These are phyloP conservation scores for Scheffersomyces ergatensis DNA, from an alignment of 805 yeast species.

Conservation along the genomic window DNA sequence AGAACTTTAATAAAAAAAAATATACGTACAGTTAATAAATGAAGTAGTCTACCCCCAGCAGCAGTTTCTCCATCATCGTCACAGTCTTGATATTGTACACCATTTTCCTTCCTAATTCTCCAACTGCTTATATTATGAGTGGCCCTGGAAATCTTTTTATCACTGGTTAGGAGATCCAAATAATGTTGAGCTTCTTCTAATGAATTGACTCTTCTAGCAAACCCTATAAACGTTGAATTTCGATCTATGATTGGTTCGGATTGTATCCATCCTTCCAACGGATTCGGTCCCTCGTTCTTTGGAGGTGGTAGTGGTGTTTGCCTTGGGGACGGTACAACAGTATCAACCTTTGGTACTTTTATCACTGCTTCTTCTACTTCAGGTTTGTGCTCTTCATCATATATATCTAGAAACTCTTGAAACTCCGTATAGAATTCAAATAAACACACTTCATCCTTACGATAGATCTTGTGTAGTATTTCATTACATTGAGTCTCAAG, in stretches of 20 bases:
- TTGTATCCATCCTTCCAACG: constrained; percentile 68
- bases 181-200: constrained; percentile 64
- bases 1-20: background rate
- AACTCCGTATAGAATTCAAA: constrained; percentile 75
- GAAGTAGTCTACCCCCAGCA: constrained; percentile 86
- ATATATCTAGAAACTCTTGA: constrained; percentile 43
- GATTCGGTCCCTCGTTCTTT: constrained; percentile 26
- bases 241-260: constrained; percentile 81
- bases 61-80: constrained; percentile 98
- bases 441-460: constrained; percentile 66
- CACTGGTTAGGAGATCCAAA: constrained; percentile 54
- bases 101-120: constrained; percentile 61
- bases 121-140: constrained; percentile 85
- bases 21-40: constrained; percentile 58
- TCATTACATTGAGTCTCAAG: constrained; percentile 47
- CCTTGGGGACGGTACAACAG: no score
- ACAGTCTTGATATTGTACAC: constrained; percentile 71
- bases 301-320: background rate
- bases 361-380: constrained; percentile 2
- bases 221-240: constrained; percentile 82
- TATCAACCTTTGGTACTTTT: no score
- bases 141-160: constrained; percentile 65
- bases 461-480: constrained; percentile 52
- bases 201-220: constrained; percentile 58
- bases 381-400: constrained; percentile 13